Evolutionary conservation across 2,329 filamentous ascomycete genomes (phyloP).

Genomic region (Colletotrichum paranaense): DNA sequence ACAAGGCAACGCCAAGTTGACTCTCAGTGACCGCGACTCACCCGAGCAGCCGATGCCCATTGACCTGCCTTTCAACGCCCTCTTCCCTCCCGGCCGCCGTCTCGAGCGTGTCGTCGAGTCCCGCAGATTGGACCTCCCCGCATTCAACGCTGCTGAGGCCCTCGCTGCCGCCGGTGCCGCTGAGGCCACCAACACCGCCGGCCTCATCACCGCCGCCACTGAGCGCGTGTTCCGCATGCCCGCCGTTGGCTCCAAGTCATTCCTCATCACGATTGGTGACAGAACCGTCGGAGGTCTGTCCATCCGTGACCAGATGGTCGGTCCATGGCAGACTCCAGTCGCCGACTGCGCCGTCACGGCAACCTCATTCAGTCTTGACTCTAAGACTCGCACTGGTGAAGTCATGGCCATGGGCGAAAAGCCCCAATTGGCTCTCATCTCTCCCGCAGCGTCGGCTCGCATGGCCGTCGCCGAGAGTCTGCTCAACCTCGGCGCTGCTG

Average conservation of each 20-base stretch:
- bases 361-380: conserved; percentile 75
- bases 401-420: conserved; percentile 99
- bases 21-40: conserved; percentile 85
- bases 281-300: conserved; percentile 91
- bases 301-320: conserved; percentile 93
- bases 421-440: conserved; percentile 89
- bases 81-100: conserved; percentile 90
- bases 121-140: conserved; percentile 72
- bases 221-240: conserved; percentile 86
- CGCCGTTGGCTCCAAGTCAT: conserved; percentile 95
- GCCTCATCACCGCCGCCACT: conserved; percentile 72
- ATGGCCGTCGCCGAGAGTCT: conserved; percentile 97
- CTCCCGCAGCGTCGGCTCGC: conserved; percentile 86
- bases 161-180: conserved; percentile 74
- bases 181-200: conserved; percentile 60
- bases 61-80: conserved; percentile 86
- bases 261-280: conserved; percentile 96
- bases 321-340: conserved; percentile 94
- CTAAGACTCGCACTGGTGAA: conserved; percentile 82
- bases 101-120: conserved; percentile 80
- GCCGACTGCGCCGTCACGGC: conserved; percentile 94
- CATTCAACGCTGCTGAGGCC: conserved; percentile 76
- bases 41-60: conserved; percentile 81
- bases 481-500: conserved; percentile 88
- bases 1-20: conserved; percentile 75